Evolutionary conservation across 2,329 filamentous ascomycete species (phyloP).

Genomic region (Pseudopyrenochaeta lycopersici): DNA sequence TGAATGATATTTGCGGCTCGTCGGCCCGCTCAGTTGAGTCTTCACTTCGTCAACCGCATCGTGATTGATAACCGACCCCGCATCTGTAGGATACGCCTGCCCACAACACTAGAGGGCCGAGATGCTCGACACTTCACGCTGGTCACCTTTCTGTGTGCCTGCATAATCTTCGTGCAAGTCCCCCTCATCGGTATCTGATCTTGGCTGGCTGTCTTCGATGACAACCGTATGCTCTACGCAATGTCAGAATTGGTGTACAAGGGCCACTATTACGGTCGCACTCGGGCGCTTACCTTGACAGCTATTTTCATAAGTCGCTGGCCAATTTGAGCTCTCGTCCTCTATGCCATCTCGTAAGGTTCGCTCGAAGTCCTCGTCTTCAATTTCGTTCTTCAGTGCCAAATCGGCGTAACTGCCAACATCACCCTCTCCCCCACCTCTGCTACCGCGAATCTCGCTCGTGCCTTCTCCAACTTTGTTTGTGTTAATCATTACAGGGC

Average conservation of each 20-base stretch:
- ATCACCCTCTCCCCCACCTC: conserved; percentile 8
- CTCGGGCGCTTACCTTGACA: conserved; percentile 18
- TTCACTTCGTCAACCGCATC: neutral
- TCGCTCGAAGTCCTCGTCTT: conserved; percentile 4
- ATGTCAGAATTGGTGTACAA: conserved; percentile 17
- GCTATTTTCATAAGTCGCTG: conserved; percentile 11
- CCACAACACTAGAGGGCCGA: too few species aligned
- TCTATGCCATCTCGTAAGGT: conserved; percentile 7
- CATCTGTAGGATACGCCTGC: conserved; percentile 5
- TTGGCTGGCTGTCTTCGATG: conserved; percentile 14
- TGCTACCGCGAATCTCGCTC: conserved; percentile 10
- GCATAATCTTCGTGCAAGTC: conserved; percentile 11
- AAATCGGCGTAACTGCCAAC: conserved; percentile 7
- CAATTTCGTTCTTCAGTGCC: conserved; percentile 1
- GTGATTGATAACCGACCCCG: neutral
- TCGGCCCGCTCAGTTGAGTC: conserved; percentile 12
- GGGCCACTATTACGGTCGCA: conserved; percentile 7
- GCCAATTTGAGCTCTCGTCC: conserved; percentile 15
- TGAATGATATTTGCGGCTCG: too few species aligned
- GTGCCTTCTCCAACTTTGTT: conserved; percentile 12
- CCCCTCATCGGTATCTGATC: conserved; percentile 9
- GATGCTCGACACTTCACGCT: conserved; percentile 12
- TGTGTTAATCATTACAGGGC: conserved; percentile 15
- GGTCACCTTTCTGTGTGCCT: conserved; percentile 9
- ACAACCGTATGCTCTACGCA: conserved; percentile 20